A percentile compares a stretch with the other conserved stretches of the same genome.
phyloP scores from a whole-genome alignment of 179 eudicot genomes.

The Actinidia chinensis region DNA sequence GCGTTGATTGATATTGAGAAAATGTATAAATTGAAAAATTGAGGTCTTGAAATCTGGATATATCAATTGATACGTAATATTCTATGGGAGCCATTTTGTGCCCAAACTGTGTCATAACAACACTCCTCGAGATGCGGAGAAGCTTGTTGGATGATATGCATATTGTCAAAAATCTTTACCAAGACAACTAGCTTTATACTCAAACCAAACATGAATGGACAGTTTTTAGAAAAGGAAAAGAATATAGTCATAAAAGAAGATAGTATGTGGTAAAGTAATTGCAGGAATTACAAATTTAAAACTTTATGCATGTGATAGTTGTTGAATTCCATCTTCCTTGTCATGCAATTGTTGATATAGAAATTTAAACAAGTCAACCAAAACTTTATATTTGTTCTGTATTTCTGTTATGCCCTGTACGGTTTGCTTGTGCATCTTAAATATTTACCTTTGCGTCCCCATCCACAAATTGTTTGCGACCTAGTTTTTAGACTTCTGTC shows the following conservation, averaged over 20 bases:
- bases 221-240: background rate
- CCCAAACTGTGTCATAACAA: background rate
- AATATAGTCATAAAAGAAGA: background rate
- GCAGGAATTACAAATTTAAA: background rate
- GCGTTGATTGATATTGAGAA: background rate
- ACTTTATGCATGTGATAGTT: background rate
- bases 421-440: too few relatives aligned
- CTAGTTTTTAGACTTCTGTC: too few relatives aligned
- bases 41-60: background rate
- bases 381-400: too few relatives aligned
- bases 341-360: background rate
- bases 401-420: too few relatives aligned
- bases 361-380: background rate
- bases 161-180: background rate
- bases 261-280: background rate
- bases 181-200: background rate
- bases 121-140: background rate
- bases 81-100: conserved; percentile 4
- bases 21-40: background rate
- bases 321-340: background rate
- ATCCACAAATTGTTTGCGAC: too few relatives aligned
- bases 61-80: background rate
- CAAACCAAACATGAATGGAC: background rate
- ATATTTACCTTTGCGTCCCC: too few relatives aligned
- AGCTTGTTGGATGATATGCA: background rate